These are phyloP conservation scores for Colletotrichum orchidophilum DNA, from an alignment of 2,329 filamentous ascomycete species.

Conservation along the genomic window DNA sequence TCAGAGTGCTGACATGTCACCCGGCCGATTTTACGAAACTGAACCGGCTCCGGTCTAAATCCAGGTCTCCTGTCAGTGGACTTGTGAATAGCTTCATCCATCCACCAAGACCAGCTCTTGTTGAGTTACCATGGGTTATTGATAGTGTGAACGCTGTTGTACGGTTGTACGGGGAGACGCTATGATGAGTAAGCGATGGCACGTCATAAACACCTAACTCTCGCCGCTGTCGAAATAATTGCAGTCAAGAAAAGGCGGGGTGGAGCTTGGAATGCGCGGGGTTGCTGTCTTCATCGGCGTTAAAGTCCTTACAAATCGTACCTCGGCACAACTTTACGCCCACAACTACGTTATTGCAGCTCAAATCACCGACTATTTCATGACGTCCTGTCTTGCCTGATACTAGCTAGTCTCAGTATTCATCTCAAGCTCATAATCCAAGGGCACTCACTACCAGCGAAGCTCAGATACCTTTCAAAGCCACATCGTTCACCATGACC, in stretches of 20 bases:
- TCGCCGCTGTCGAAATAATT: not conserved
- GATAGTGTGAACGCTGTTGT: not conserved
- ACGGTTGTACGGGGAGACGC: too few relatives aligned
- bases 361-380: not conserved
- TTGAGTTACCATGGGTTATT: not conserved
- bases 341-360: not conserved
- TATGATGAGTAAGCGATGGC: not conserved
- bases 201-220: not conserved
- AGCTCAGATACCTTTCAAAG: not conserved
- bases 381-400: not conserved
- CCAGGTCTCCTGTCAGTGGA: too few relatives aligned
- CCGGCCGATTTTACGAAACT: not conserved
- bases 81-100: not conserved
- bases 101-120: not conserved
- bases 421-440: not conserved
- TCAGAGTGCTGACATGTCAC: not conserved
- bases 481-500: constrained; percentile 48
- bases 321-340: not conserved
- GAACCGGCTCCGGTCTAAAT: too few relatives aligned
- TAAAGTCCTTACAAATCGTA: not conserved
- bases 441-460: not conserved
- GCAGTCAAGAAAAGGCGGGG: not conserved
- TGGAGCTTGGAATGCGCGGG: not conserved
- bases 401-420: not conserved
- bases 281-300: not conserved